Conservation (phyloP, 352 stramenopile genomes). For the Phytophthora fragariae region DNA sequence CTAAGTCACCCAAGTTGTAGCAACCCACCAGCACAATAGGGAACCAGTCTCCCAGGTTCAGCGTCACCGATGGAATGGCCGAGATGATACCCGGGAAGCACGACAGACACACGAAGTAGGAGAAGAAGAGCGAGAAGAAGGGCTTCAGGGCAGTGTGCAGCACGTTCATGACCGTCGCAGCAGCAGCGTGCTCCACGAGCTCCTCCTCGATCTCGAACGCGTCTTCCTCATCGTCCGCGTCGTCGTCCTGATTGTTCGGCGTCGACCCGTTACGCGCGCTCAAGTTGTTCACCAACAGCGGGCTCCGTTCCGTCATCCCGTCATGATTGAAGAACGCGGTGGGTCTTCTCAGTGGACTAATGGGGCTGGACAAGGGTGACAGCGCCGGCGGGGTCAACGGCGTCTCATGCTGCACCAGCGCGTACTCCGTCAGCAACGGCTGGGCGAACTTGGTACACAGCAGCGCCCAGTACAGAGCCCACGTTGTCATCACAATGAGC, state of each 20-base stretch:
- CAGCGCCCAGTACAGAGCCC: conserved; percentile 59
- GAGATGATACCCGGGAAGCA: conserved; percentile 85
- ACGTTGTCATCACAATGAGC: conserved; percentile 60
- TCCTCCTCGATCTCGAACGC: conserved; percentile 41
- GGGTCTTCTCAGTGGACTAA: conserved; percentile 33
- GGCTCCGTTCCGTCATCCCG: conserved; percentile 53
- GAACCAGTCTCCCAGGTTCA: conserved; percentile 73
- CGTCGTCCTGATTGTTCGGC: conserved; percentile 28
- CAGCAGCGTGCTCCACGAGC: conserved; percentile 47
- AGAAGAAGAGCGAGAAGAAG: conserved; percentile 82
- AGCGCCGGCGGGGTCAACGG: conserved; percentile 55
- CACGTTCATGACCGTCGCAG: conserved; percentile 64
- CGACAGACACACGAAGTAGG: conserved; percentile 80
- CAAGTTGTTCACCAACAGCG: conserved; percentile 46
- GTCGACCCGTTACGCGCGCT: conserved; percentile 26
- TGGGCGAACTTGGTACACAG: conserved; percentile 66
- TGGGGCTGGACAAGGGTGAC: conserved; percentile 60
- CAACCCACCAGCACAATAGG: conserved; percentile 77
- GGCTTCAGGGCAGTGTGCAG: conserved; percentile 71
- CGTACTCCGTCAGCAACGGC: conserved; percentile 71
- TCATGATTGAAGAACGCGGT: conserved; percentile 25
- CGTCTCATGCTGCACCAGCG: conserved; percentile 72
- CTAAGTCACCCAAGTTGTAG: conserved; percentile 79
- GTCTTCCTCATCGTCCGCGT: conserved; percentile 52
- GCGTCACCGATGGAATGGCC: conserved; percentile 67